Percentiles rank a stretch among this genome's conserved stretches.
Evolutionary conservation across 805 yeast genomes (phyloP).

Genomic region (Nakazawaea anatomiae): DNA sequence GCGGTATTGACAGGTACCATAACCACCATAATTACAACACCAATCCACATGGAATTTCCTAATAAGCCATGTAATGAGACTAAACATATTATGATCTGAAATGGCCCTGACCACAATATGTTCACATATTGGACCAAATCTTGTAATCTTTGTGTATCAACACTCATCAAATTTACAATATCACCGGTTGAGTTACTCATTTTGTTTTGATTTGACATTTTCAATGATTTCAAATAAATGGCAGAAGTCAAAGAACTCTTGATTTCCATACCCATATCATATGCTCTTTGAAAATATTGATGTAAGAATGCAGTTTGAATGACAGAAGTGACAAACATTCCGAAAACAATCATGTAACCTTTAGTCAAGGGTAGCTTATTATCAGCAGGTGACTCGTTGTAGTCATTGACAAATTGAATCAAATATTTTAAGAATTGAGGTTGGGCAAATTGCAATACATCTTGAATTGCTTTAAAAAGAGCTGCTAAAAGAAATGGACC

Average conservation of each 20-base stretch:
- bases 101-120: constrained; percentile 89
- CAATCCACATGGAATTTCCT: constrained; percentile 95
- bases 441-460: constrained; percentile 76
- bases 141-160: constrained; percentile 85
- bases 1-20: constrained; percentile 77
- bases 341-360: constrained; percentile 70
- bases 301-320: constrained; percentile 72
- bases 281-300: constrained; percentile 71
- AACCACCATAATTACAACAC: constrained; percentile 70
- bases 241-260: constrained; percentile 64
- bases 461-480: constrained; percentile 65
- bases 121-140: constrained; percentile 76
- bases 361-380: constrained; percentile 55
- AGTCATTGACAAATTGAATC: constrained; percentile 55
- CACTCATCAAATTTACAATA: constrained; percentile 90
- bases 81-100: constrained; percentile 76
- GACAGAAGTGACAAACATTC: constrained; percentile 74
- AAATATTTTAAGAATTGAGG: constrained; percentile 74
- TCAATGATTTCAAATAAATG: constrained; percentile 63
- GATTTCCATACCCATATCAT: constrained; percentile 72
- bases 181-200: constrained; percentile 80
- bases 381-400: constrained; percentile 28
- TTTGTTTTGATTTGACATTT: constrained; percentile 65
- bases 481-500: constrained; percentile 65
- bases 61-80: constrained; percentile 63